These are phyloP conservation scores for Coemansia sp. DNA, from an alignment of 192 early-diverging fungal species.

Conservation along the genomic window DNA sequence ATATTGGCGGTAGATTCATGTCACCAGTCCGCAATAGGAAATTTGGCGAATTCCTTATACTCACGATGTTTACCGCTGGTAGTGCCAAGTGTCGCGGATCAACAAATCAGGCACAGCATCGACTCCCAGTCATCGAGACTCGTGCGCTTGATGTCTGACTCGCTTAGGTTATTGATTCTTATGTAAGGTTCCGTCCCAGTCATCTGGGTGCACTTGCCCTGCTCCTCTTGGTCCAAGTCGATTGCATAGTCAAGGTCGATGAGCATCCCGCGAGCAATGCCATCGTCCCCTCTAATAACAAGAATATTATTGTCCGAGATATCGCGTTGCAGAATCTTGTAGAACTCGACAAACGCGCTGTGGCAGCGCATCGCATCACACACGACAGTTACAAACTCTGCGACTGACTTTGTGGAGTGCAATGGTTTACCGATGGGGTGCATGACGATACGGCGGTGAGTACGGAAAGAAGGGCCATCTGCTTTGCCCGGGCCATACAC, in stretches of 20 bases:
- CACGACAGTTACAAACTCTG: too few relatives aligned
- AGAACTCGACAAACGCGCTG: slow-evolving; percentile 3
- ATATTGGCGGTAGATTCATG: too few relatives aligned
- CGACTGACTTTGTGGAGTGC: background rate
- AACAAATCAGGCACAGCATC: background rate
- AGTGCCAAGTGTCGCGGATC: background rate
- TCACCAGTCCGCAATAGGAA: too few relatives aligned
- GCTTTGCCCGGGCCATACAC: too few relatives aligned
- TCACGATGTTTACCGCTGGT: background rate
- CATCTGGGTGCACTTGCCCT: background rate
- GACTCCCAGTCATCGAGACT: background rate
- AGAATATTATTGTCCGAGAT: background rate
- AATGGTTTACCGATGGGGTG: slow-evolving; percentile 8
- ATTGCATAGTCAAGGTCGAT: slow-evolving; percentile 37
- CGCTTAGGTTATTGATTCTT: slow-evolving; percentile 5
- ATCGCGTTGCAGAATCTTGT: slow-evolving; percentile 28
- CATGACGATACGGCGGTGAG: too few relatives aligned
- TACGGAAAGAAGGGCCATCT: too few relatives aligned
- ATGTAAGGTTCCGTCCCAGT: background rate
- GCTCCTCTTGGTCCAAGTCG: background rate
- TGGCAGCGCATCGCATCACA: slow-evolving; percentile 25
- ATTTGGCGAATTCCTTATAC: background rate
- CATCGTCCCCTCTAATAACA: too few relatives aligned
- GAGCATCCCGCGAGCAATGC: background rate
- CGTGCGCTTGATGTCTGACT: background rate